Conservation (phyloP, 331 rosid species). For the Cydonia oblonga region DNA sequence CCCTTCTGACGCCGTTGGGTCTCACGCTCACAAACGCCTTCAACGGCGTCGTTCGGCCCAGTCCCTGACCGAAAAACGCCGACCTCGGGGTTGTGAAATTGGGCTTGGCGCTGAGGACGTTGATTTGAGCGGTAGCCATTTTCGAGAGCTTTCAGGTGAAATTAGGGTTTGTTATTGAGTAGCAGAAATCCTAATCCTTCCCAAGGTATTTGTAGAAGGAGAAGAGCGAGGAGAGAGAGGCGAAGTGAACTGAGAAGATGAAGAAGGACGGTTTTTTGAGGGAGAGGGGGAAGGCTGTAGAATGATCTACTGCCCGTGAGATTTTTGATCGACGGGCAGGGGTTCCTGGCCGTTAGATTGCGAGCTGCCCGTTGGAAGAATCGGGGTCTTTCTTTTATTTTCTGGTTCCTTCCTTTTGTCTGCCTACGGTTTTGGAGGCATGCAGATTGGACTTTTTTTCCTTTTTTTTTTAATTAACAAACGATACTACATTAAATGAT, state of each 20-base stretch:
- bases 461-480: too few relatives aligned
- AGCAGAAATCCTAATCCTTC: neutral
- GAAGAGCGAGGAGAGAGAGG: neutral
- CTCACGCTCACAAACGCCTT: slow-evolving; percentile 3
- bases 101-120: neutral
- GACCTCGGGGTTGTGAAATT: slow-evolving; percentile 4
- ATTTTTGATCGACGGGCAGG: neutral
- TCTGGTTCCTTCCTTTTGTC: neutral
- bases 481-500: too few relatives aligned
- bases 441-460: too few relatives aligned
- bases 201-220: neutral
- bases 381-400: neutral
- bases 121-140: slow-evolving; percentile 7
- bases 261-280: neutral
- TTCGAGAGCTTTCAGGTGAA: neutral
- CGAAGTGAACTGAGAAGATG: neutral
- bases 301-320: neutral
- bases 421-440: neutral
- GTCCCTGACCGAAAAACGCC: slow-evolving; percentile 1
- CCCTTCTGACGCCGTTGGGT: neutral
- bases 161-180: neutral
- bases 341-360: neutral
- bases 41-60: slow-evolving; percentile 2
- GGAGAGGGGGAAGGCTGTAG: neutral
- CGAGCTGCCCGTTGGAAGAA: neutral